Conservation (phyloP, 2,329 filamentous ascomycete species). For the Fulvia fulva region DNA sequence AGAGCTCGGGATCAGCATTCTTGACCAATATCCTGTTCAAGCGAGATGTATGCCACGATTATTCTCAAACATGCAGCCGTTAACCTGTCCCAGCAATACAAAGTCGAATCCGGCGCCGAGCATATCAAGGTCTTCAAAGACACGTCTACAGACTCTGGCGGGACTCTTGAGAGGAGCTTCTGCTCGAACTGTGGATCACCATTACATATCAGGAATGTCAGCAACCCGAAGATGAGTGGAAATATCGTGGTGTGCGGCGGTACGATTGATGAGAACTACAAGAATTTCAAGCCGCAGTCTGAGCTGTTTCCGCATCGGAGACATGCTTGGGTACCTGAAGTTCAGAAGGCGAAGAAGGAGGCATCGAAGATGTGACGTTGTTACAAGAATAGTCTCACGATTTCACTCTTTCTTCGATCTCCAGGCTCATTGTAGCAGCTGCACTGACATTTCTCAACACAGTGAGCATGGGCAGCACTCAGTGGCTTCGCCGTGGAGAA, state of each 20-base stretch:
- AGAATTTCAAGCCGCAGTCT: neutral
- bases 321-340: conserved; percentile 2
- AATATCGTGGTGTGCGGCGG: neutral
- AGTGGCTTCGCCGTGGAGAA: no score
- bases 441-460: no score
- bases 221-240: neutral
- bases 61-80: no score
- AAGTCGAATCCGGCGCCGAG: neutral
- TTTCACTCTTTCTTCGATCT: no score
- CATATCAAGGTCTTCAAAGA: conserved; percentile 3
- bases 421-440: no score
- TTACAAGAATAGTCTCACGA: neutral
- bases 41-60: neutral
- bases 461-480: no score
- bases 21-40: conserved; percentile 1
- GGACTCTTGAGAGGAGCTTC: conserved; percentile 1
- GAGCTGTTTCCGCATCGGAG: neutral
- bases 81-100: neutral
- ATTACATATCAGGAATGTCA: neutral
- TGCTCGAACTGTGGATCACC: neutral
- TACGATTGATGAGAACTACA: neutral
- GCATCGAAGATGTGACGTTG: neutral
- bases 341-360: neutral
- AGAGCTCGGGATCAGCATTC: neutral
- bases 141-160: neutral